phyloP scores from a whole-genome alignment of 1,284 basidiomycete genomes.

The Moesziomyces sp. region DNA sequence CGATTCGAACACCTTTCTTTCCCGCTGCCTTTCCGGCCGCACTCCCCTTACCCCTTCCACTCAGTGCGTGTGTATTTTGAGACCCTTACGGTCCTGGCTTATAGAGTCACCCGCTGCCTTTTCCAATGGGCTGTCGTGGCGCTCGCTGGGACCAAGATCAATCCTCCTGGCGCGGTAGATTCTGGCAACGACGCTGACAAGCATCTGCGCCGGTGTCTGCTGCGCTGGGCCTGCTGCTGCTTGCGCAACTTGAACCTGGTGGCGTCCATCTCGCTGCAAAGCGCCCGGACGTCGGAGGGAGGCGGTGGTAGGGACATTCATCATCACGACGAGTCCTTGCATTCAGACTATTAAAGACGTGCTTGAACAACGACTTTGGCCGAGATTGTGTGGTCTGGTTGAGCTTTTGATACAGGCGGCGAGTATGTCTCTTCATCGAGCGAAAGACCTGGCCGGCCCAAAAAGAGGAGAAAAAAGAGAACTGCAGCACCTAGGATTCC shows the following conservation, averaged over 20 bases:
- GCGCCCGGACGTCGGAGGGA: constrained; percentile 56
- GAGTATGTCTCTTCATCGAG: background rate
- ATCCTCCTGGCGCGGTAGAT: constrained; percentile 11
- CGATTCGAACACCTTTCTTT: no score
- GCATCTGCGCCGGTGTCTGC: constrained; percentile 11
- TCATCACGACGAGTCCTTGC: background rate
- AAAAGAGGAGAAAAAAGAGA: constrained; percentile 65
- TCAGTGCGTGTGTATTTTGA: constrained; percentile 12
- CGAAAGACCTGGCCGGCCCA: background rate
- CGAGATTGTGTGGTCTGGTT: no score
- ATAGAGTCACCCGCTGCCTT: constrained; percentile 58
- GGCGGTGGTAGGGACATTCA: constrained; percentile 49
- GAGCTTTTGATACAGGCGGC: no score
- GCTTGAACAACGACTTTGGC: no score
- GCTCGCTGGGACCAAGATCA: constrained; percentile 58
- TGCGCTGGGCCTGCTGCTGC: constrained; percentile 39
- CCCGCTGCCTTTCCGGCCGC: no score
- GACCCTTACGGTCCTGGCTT: constrained; percentile 47
- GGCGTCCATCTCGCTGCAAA: constrained; percentile 52
- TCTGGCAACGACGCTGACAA: constrained; percentile 38
- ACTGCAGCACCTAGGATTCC: constrained; percentile 84
- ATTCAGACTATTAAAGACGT: no score
- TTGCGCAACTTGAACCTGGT: constrained; percentile 55
- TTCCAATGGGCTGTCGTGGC: constrained; percentile 48
- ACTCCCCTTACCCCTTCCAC: no score